phyloP scores from a whole-genome alignment of 768 basidiomycete genomes.

The Boletus coccyginus region DNA sequence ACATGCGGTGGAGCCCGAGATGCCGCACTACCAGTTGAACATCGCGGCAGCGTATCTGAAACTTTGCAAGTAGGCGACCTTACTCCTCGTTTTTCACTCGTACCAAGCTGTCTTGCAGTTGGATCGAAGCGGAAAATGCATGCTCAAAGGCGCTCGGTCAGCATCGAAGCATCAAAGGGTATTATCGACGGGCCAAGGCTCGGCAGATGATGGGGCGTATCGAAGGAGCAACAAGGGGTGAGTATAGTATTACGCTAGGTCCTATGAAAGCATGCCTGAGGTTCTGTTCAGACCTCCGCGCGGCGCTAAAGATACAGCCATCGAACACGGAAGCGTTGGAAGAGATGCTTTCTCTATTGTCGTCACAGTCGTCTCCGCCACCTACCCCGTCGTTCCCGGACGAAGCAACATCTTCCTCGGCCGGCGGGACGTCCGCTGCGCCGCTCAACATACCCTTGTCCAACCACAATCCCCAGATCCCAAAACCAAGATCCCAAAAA shows the following conservation, averaged over 20 bases:
- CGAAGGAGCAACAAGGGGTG: constrained; percentile 63
- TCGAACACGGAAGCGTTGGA: constrained; percentile 58
- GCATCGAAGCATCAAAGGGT: constrained; percentile 66
- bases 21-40: constrained; percentile 76
- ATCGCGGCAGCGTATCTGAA: constrained; percentile 74
- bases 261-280: background rate
- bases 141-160: constrained; percentile 64
- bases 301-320: constrained; percentile 60
- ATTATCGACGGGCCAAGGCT: constrained; percentile 68
- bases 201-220: constrained; percentile 54
- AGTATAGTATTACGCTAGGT: background rate
- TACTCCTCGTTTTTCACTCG: constrained; percentile 5
- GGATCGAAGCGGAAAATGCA: constrained; percentile 69
- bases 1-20: constrained; percentile 62
- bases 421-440: constrained; percentile 18
- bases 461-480: constrained; percentile 35
- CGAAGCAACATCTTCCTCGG: constrained; percentile 30
- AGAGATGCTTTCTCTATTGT: constrained; percentile 47
- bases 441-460: constrained; percentile 11
- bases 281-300: constrained; percentile 50
- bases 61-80: constrained; percentile 54
- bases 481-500: constrained; percentile 42
- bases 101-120: constrained; percentile 41
- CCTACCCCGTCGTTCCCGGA: constrained; percentile 13
- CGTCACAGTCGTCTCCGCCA: constrained; percentile 15